Conservation (phyloP, 2,329 filamentous ascomycete species). For the Botrytis fragariae region DNA sequence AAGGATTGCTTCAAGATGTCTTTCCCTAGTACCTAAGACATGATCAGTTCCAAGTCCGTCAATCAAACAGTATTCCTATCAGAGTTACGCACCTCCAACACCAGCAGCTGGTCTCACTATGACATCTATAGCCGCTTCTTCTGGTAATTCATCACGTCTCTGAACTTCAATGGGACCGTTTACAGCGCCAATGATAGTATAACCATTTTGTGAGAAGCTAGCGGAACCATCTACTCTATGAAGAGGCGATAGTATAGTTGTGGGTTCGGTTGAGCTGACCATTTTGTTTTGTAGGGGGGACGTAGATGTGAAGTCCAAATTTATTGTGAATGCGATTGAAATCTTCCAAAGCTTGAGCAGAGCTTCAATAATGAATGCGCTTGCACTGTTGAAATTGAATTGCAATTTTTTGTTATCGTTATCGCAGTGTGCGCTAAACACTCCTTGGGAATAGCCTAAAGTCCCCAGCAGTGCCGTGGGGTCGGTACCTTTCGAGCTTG, state of each 20-base stretch:
- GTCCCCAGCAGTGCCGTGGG: conserved; percentile 5
- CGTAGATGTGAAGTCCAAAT: background rate
- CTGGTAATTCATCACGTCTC: conserved; percentile 84
- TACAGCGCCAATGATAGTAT: conserved; percentile 78
- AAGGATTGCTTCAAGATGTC: conserved; percentile 77
- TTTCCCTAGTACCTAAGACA: conserved; percentile 61
- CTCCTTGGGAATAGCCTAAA: conserved; percentile 7
- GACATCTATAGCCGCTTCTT: conserved; percentile 88
- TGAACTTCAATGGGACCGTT: conserved; percentile 92
- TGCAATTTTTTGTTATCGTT: conserved; percentile 19
- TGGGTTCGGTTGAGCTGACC: conserved; percentile 48
- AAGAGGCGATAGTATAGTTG: conserved; percentile 52
- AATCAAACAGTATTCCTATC: background rate
- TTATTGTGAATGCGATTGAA: conserved; percentile 2
- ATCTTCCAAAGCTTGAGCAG: conserved; percentile 1
- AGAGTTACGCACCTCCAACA: conserved; percentile 63
- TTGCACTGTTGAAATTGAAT: background rate
- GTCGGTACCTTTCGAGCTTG: background rate
- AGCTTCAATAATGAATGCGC: background rate
- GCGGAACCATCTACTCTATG: conserved; percentile 77
- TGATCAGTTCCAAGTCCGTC: conserved; percentile 9
- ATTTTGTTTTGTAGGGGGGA: background rate
- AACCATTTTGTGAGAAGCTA: conserved; percentile 71
- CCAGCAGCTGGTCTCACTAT: conserved; percentile 83
- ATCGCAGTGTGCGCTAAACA: conserved; percentile 17